Base-by-base conservation (phyloP, 352 stramenopile genomes). In the Phytophthora tubulina region DNA sequence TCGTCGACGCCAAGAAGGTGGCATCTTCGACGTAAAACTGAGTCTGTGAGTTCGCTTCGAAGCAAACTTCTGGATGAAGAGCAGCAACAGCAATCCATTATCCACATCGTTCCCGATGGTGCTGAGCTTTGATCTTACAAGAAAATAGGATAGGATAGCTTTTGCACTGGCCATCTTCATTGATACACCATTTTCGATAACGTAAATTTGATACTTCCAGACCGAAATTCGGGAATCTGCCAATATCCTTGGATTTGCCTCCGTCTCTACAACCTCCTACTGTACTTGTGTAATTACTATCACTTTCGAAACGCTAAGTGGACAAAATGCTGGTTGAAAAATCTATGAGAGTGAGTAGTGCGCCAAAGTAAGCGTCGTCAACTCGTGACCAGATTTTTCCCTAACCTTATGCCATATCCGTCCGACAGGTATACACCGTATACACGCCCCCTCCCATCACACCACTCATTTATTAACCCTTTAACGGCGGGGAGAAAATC, bases 61-160 rank as follows among this genome's bases (percentile, higher is more conserved):
- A 72, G 62, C 17, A 73, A 73, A 27, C 41, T 73, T 30, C 56
- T 76, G 1, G 55, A 63, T 5, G 63, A 56, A 30, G 55, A 61
- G 2, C 39, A 63, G 10, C n/a, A n/a, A n/a, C 60, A 67, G 15
- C 53, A 58, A 13, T 51, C 32, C 13, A 36, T 50, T 30, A 46
- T 72, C 31, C 50, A 72, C 15, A 49, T 70, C 7, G 14, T 17
- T 17, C n/a, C 33, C n/a, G 49, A 60, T 31, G 54, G 38, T 38
- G 32, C 21, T 50, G 35, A 58, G 15, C 53, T 72, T 13, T 60
- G 32, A 59, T 7, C 21, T 50, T 14, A 42, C 9, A 42, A 42
- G 13, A 7, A 6, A 21, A 38, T 48, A 62, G 49, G 39, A 44
- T 52, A 60, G 35, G n/a, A n/a, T n/a, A n/a, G n/a, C n/a, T n/a